Evolutionary conservation across 495 filamentous ascomycete species (phyloP).

Genomic region (Aspergillus egyptiacus): DNA sequence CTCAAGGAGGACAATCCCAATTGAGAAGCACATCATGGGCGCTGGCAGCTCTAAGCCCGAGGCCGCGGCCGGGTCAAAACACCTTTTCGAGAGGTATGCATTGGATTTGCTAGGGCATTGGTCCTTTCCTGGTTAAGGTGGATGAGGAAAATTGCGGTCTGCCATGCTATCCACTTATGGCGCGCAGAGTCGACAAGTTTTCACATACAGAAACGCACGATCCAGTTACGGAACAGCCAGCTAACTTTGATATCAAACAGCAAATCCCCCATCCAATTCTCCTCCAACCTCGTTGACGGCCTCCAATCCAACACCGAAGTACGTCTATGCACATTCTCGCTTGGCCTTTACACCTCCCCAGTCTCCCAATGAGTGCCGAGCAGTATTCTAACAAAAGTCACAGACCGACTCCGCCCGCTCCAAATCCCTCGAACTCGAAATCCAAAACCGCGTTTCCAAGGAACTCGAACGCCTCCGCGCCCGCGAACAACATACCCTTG

Average conservation of each 20-base stretch:
- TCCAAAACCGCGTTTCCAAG: slow-evolving; percentile 78
- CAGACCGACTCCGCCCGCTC: slow-evolving; percentile 83
- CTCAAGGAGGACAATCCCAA: not conserved
- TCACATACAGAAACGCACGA: not conserved
- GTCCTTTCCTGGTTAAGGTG: too few species aligned
- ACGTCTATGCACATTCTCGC: too few species aligned
- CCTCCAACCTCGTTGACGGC: slow-evolving; percentile 71
- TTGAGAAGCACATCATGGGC: slow-evolving; percentile 36
- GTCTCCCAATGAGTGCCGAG: too few species aligned
- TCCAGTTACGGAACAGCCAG: slow-evolving; percentile 3
- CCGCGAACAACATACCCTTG: slow-evolving; percentile 53
- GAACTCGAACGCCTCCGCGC: slow-evolving; percentile 74
- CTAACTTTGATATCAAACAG: slow-evolving; percentile 38
- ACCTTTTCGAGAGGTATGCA: slow-evolving; percentile 48
- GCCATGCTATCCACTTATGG: not conserved
- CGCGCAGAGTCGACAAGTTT: not conserved
- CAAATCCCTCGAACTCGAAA: slow-evolving; percentile 75
- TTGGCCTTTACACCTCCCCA: too few species aligned
- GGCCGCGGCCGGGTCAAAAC: slow-evolving; percentile 42
- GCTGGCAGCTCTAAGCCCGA: slow-evolving; percentile 49
- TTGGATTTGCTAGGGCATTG: too few species aligned
- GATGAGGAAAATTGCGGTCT: not conserved
- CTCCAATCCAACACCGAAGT: slow-evolving; percentile 85
- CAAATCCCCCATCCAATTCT: slow-evolving; percentile 78
- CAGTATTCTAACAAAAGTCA: slow-evolving; percentile 13